Percentiles rank a stretch among this genome's conserved stretches.
phyloP scores from a whole-genome alignment of 208 protist species.

The Crithidia expoeki region DNA sequence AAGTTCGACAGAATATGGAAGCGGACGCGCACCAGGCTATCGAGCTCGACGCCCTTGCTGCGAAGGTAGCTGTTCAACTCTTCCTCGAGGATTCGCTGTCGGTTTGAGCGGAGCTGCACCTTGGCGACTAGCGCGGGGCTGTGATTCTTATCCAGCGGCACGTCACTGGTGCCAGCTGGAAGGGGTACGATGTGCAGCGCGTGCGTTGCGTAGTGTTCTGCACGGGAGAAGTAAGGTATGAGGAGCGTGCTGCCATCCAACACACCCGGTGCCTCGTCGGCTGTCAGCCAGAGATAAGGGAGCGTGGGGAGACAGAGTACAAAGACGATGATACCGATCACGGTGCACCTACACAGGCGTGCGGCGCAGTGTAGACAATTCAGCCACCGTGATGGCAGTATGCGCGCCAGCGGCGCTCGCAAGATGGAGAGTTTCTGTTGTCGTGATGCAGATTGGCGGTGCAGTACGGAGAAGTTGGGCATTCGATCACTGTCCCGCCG shows the following conservation, averaged over 20 bases:
- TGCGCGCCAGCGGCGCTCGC: neutral
- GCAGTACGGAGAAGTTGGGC: neutral
- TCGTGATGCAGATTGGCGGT: neutral
- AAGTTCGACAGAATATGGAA: constrained; percentile 31
- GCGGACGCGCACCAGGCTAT: constrained; percentile 17
- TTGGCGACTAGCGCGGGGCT: neutral
- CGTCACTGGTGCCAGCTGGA: neutral
- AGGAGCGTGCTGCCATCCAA: constrained; percentile 11
- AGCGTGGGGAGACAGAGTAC: neutral
- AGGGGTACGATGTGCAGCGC: constrained; percentile 13
- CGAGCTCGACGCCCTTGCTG: neutral
- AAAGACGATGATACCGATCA: neutral
- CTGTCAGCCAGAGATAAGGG: constrained; percentile 2
- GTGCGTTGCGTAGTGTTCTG: constrained; percentile 4
- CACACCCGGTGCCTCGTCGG: neutral
- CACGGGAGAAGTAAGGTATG: constrained; percentile 16
- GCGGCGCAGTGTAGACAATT: neutral
- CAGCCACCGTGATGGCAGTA: neutral
- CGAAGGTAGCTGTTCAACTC: constrained; percentile 22
- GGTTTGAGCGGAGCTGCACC: constrained; percentile 16
- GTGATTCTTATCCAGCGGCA: neutral
- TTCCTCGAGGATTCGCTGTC: constrained; percentile 14
- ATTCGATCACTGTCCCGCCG: neutral
- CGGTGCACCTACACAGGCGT: neutral
- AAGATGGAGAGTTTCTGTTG: neutral